These are phyloP conservation scores for Aspergillus cavernicola DNA, from an alignment of 495 filamentous ascomycete species.

Conservation along the genomic window DNA sequence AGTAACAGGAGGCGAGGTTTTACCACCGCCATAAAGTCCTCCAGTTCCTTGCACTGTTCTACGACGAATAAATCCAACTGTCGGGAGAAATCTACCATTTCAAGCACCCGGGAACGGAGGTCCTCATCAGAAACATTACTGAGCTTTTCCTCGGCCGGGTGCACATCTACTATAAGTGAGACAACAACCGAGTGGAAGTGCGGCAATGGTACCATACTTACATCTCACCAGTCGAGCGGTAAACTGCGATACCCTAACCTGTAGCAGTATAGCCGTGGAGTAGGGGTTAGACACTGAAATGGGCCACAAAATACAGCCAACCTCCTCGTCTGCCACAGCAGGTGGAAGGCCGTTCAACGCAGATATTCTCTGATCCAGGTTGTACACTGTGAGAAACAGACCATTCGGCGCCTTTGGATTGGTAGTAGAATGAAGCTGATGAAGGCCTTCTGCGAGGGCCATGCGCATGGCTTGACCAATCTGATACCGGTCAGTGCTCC, in stretches of 20 bases:
- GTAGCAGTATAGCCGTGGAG: constrained; percentile 23
- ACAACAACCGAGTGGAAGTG: no score
- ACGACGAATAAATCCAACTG: constrained; percentile 24
- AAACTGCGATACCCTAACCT: constrained; percentile 29
- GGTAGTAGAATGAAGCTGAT: constrained; percentile 26
- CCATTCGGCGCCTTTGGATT: constrained; percentile 22
- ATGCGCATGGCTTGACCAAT: constrained; percentile 36
- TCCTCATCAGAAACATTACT: constrained; percentile 12
- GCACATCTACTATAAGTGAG: constrained; percentile 19
- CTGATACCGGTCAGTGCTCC: constrained; percentile 11
- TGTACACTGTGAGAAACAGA: constrained; percentile 35
- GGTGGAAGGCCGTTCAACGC: constrained; percentile 28
- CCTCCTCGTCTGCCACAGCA: constrained; percentile 27
- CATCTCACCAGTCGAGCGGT: constrained; percentile 24
- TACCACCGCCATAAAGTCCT: constrained; percentile 24
- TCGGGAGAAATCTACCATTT: constrained; percentile 16
- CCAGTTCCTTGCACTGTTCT: constrained; percentile 13
- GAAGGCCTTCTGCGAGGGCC: constrained; percentile 27
- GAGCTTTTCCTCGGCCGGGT: constrained; percentile 28
- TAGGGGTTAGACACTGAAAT: constrained; percentile 14
- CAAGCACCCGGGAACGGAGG: no score
- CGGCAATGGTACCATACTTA: constrained; percentile 3
- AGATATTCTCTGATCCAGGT: constrained; percentile 29
- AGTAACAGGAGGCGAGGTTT: constrained; percentile 28
- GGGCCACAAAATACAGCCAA: constrained; percentile 21